Base-by-base conservation (phyloP, 2,329 filamentous ascomycete genomes). In the Calycina herbarum region DNA sequence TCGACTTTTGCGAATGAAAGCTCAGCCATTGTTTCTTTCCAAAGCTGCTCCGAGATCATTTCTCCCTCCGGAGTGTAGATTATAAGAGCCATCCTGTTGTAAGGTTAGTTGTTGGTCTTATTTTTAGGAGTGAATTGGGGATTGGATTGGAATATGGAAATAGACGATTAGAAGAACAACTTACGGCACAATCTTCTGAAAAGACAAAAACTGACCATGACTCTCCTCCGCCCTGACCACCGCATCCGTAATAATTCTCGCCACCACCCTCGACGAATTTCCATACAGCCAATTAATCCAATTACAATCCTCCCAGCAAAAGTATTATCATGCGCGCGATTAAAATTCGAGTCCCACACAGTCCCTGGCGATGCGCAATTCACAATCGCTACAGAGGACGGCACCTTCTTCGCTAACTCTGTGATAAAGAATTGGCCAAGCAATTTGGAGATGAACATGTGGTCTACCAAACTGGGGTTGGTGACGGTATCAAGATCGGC, bases 11-110 rank as follows among this genome's bases (percentile, higher is more conserved):
- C 66, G 61, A 65, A 67, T 20, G 63, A 48, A 5, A 67, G 45
- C 57, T 67, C 66, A 20, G 33, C 63, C 66, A 65, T 65, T 20
- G 61, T 63, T 40, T 65, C 66, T 62, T 65, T 15, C 63, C 61
- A 67, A 8, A 65, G 63, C 17, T 40, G 31, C 10, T 51, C 29
- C 4, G 48, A 45, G 15, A 63, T 17, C 15, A 33, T 42, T 5
- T 51, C 8, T 13, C 42, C 60, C 33, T 63, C 45, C 5, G 27
- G 20, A 31, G 40, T 63, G 42, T 65, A 67, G 20, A 65, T 35
- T n/a, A 63, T 57, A 7, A 63, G 57, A 13, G 62, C 63, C 48
- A 35, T 58, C 20, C 38, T 56, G n/a, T 17, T 8, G 27, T n/a
- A 4, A 24, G 5, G 45, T 64, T 58, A 61, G 58, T 5, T 17